phyloP scores from a whole-genome alignment of 257 asterid genomes.

The Penstemon eatonii region DNA sequence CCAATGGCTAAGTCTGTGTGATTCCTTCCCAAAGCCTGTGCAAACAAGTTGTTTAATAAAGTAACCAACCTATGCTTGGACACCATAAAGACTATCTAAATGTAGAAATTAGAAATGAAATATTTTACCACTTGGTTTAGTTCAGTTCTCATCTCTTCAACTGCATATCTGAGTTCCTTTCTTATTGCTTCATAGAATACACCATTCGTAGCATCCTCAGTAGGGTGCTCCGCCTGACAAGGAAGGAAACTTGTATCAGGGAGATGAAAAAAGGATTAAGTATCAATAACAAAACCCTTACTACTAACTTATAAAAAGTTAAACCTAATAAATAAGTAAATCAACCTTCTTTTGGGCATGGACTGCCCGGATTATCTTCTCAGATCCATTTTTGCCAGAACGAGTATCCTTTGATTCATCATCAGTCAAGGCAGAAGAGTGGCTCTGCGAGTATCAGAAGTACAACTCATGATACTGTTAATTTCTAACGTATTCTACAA shows the following conservation, averaged over 20 bases:
- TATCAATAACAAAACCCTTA: conserved; percentile 1
- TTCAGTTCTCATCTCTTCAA: conserved; percentile 73
- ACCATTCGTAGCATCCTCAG: conserved; percentile 47
- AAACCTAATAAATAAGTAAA: conserved; percentile 3
- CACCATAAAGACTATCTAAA: conserved; percentile 16
- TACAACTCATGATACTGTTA: conserved; percentile 25
- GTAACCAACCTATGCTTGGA: conserved; percentile 11
- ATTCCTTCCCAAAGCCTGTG: conserved; percentile 49
- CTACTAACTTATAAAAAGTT: not conserved
- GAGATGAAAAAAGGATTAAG: not conserved
- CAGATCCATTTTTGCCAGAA: conserved; percentile 51
- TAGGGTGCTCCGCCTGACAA: conserved; percentile 61
- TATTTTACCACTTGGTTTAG: conserved; percentile 63
- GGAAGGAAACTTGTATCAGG: conserved; percentile 11
- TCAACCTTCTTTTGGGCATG: conserved; percentile 68
- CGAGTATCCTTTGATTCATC: conserved; percentile 65
- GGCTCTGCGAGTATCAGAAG: conserved; percentile 56
- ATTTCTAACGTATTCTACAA: conserved; percentile 18
- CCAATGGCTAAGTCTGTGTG: conserved; percentile 36
- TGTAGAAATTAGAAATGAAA: not conserved
- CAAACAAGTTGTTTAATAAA: conserved; percentile 21
- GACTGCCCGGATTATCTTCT: conserved; percentile 71
- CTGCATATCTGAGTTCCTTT: conserved; percentile 84
- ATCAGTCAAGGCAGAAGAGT: conserved; percentile 75
- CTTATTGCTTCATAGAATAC: conserved; percentile 73